Evolutionary conservation across 176 grass and related monocot species (phyloP).

Genomic region (Melocanna baccifera): DNA sequence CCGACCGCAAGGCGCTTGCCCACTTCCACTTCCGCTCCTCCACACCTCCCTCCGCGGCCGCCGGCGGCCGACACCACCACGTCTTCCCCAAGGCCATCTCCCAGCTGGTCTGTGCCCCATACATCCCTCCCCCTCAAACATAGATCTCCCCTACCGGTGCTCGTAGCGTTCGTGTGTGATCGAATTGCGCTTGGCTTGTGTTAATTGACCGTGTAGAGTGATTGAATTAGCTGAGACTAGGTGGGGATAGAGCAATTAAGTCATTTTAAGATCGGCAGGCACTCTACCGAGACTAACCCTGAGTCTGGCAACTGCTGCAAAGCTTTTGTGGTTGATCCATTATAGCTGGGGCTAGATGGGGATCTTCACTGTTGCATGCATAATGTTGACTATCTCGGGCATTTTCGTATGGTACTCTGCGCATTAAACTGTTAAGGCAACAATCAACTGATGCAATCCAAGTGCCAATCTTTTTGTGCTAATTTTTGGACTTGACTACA

Average conservation of each 20-base stretch:
- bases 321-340: not conserved
- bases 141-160: not conserved
- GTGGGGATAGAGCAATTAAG: not conserved
- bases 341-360: not conserved
- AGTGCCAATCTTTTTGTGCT: not conserved
- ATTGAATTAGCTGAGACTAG: not conserved
- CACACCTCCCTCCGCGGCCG: constrained; percentile 39
- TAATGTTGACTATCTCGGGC: not conserved
- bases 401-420: not conserved
- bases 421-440: not conserved
- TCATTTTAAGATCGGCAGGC: not conserved
- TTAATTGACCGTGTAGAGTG: not conserved
- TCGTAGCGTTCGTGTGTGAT: not conserved
- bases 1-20: constrained; percentile 72
- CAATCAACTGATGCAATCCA: not conserved
- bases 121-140: not conserved
- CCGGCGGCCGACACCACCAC: constrained; percentile 57
- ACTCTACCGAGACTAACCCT: not conserved
- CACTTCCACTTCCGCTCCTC: constrained; percentile 88
- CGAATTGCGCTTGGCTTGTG: not conserved
- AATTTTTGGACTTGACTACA: not conserved
- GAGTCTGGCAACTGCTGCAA: not conserved
- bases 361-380: not conserved
- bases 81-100: constrained; percentile 90
- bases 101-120: constrained; percentile 55